Base-by-base conservation (phyloP, 176 grass and related monocot species). In the Juncus effusus region DNA sequence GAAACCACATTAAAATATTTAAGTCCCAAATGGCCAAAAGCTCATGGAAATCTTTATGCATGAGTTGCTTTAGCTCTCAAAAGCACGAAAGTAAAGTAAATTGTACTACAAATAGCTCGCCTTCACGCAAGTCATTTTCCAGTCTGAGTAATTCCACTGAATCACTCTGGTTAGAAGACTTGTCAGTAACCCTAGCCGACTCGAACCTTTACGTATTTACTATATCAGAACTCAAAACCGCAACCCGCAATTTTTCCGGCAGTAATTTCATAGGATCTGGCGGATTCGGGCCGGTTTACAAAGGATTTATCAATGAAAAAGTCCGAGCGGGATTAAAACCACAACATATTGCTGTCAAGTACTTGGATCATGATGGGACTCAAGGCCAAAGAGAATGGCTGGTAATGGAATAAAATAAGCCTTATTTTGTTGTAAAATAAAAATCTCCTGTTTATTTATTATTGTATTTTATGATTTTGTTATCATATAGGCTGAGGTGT, bases 341-440 rank as follows among this genome's bases (percentile, higher is more conserved):
- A 54, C 92, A 91, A 75, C 19, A 44, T 4, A 80, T 96, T 45
- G 92, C 92, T 7, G 67, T 96, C 62, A 96, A 96, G 76, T 96
- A 87, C 69, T 83, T 96, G 73, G 87, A 96, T 74, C 54, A 77
- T 11, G 92, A 96, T 5, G 82, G 87, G 54, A 70, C 75, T 16
- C 92, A 96, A 78, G 92, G 92, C 8, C 84, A 96, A 60, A 80
- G 76, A 62, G 92, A 96, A 74, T 96, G 92, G 92, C 87, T 91
- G 84, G 92, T 96, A 74, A 87, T 86, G 37, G 54, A 40, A 55
- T 36, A 44, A 0, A 60, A 14, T 39, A 12, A 15, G 50, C 42
- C 15, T 61, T 28, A 19, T 35, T 51, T 61, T 13, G 61, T 59
- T 60, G 38, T 58, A 44, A 69, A 69, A 3, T 3, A 38, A 50